phyloP scores from a whole-genome alignment of 768 basidiomycete genomes.

The Xerocomellus amylosporus region DNA sequence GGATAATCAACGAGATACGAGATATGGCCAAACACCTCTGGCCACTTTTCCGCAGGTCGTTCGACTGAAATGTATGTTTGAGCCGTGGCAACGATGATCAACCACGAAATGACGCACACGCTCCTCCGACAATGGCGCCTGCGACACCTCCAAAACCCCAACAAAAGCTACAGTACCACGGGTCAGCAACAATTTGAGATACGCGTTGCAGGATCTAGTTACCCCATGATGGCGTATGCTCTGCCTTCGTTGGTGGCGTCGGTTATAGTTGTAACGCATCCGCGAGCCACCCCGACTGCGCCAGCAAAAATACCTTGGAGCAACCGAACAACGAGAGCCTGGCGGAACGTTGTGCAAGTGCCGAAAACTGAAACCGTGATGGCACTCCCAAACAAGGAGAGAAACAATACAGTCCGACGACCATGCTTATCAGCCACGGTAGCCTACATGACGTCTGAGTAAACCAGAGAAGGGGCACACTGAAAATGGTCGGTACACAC shows the following conservation, averaged over 20 bases:
- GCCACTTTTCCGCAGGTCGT: slow-evolving; percentile 85
- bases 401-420: slow-evolving; percentile 75
- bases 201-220: not conserved
- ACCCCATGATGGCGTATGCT: slow-evolving; percentile 93
- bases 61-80: slow-evolving; percentile 53
- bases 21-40: slow-evolving; percentile 61
- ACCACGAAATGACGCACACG: slow-evolving; percentile 50
- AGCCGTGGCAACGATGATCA: not conserved
- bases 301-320: slow-evolving; percentile 92
- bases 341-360: slow-evolving; percentile 67
- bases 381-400: slow-evolving; percentile 84
- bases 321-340: slow-evolving; percentile 84
- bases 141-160: slow-evolving; percentile 97
- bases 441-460: slow-evolving; percentile 45
- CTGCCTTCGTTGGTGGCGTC: slow-evolving; percentile 91
- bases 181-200: slow-evolving; percentile 1
- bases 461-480: not conserved
- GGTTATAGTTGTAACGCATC: slow-evolving; percentile 82
- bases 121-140: slow-evolving; percentile 82
- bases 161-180: slow-evolving; percentile 57
- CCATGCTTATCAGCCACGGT: slow-evolving; percentile 95
- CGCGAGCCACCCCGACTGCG: slow-evolving; percentile 91
- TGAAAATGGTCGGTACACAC: slow-evolving; percentile 36
- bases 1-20: slow-evolving; percentile 77
- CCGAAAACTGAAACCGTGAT: slow-evolving; percentile 76